Base-by-base conservation (phyloP, 805 yeast species). In the Schizosaccharomyces osmophilus region DNA sequence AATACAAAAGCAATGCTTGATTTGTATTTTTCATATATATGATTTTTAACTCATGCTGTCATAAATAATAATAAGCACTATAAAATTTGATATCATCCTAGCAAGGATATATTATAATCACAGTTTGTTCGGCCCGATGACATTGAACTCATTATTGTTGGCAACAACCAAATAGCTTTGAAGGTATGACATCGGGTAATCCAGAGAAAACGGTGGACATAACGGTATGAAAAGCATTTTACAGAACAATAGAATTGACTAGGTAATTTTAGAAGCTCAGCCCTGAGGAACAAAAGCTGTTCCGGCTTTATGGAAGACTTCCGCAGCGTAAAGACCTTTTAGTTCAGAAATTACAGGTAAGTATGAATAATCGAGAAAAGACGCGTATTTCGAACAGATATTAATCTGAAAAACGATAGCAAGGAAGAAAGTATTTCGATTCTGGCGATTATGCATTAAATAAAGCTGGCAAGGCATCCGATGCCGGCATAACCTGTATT, bases 391-490 rank as follows among this genome's bases (percentile, higher is more conserved):
- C 3, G 26, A 4, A 48, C 17, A 1, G n/a, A 62, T 68, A 24
- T 29, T 51, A 24, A 51, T 22, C 5, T 6, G 26, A 11, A 17
- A 9, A 1, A n/a, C 5, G 19, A 4, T 51, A 51, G 45, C 85
- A 85, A 71, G 96, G 88, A 65, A 80, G 95, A 67, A 89, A 87
- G 74, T 88, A 85, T 71, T 89, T 88, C 68, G 97, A 88, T 69
- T 84, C 94, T 64, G 96, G 96, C 9, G 97, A 88, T 72, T 88
- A 88, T 71, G 95, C 95, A 11, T 79, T 88, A 78, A 85, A 69
- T 62, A 67, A 72, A 55, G 72, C 74, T 29, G 74, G 74, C 59
- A 66, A 66, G 59, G 68, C 70, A 8, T 65, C 68, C 24, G 64
- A 71, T 19, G 68, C 70, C n/a, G 71, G 66, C 45, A 68, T 69